Base-by-base conservation (phyloP, 176 grass and related monocot species). In the Rhynchospora tenuis region DNA sequence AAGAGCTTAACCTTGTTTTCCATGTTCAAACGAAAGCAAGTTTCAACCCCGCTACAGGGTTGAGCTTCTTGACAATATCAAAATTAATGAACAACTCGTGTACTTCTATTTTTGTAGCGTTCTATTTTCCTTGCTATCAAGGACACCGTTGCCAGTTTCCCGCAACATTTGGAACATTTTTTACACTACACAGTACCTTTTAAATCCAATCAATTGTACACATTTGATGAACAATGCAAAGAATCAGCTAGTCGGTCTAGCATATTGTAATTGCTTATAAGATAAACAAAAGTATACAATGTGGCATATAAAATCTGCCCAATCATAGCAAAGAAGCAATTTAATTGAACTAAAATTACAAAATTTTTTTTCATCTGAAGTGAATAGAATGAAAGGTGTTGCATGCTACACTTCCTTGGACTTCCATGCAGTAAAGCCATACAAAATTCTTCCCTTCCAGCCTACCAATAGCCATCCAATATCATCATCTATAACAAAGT, bases 371-470 rank as follows among this genome's bases (percentile, higher is more conserved):
- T 13, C 23, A 58, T 19, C 31, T 79, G 48, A 3, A 38, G 31
- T 1, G 7, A 69, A 43, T 47, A 76, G 23, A 23, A 7, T 11
- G 52, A 76, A 10, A 79, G 17, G 59, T 0, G 2, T 29, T 79
- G 11, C 7, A 19, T 27, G 26, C 75, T 79, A 81, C 15, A 26
- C n/a, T 47, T 81, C 79, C 48, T 51, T 81, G n/a, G 83, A 28
- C 66, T 83, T 86, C 88, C 88, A 89, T 43, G 88, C 19, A 31
- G 79, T 83, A 0, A 83, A 13, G 28, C 66, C 88, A 44, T 60
- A 89, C 43, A 86, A 13, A 48, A 89, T 73, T 16, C 88, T 84
- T 16, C 88, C 88, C 47, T 89, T 89, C 88, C 88, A 89, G 7
- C 88, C 79, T 23, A 78, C n/a, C 28, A 89, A 59, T n/a, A 89